Percentiles rank a stretch among this genome's conserved stretches.
Conservation (phyloP, 208 protist genomes). For the Trypanosoma melophagium region DNA sequence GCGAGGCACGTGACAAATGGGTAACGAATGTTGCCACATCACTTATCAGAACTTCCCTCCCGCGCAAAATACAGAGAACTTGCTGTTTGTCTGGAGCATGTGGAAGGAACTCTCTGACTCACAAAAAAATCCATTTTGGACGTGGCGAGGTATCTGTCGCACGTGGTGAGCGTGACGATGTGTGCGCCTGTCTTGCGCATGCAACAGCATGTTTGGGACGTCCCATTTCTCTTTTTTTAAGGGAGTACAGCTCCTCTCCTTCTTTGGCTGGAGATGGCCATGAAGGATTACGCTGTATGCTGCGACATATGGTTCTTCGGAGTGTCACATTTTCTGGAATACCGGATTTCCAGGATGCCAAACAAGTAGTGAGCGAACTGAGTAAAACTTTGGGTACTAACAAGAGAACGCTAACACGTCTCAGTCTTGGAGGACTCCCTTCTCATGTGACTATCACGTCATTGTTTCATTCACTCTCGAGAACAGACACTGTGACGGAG, state of each 20-base stretch:
- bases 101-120: conserved; percentile 27
- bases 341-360: conserved; percentile 37
- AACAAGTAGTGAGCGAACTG: conserved; percentile 47
- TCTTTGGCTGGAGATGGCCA: conserved; percentile 36
- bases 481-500: conserved; percentile 36
- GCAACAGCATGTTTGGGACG: conserved; percentile 42
- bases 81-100: conserved; percentile 60
- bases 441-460: conserved; percentile 16
- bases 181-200: conserved; percentile 62
- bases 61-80: conserved; percentile 38
- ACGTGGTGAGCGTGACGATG: conserved; percentile 50
- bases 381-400: conserved; percentile 22
- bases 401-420: conserved; percentile 18
- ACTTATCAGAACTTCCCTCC: conserved; percentile 39
- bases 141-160: conserved; percentile 26
- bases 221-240: conserved; percentile 38
- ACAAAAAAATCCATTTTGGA: conserved; percentile 36
- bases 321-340: conserved; percentile 41
- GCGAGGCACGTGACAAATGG: conserved; percentile 12
- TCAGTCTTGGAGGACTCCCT: conserved; percentile 24
- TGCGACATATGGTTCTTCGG: conserved; percentile 44
- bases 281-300: conserved; percentile 57
- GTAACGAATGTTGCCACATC: conserved; percentile 40
- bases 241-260: conserved; percentile 46
- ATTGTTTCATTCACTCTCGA: conserved; percentile 21